A percentile compares a stretch with the other conserved stretches of the same genome.
Conservation (phyloP, 306 rosid species). For the Cucurbita ficifolia region DNA sequence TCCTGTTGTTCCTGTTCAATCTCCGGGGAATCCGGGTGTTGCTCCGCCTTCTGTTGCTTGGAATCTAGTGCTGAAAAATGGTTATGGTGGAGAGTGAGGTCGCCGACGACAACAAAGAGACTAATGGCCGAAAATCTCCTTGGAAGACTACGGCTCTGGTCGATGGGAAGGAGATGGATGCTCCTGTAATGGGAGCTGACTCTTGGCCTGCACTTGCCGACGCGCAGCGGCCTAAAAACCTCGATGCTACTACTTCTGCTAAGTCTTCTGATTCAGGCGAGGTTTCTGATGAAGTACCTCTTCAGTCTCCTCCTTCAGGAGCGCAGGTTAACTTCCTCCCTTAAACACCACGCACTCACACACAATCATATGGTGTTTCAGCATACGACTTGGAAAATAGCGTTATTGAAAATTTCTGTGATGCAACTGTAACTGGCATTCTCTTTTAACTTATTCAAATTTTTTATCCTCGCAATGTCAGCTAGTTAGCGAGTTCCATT, state of each 20-base stretch:
- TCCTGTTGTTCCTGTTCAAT: background rate
- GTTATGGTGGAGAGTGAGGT: slow-evolving; percentile 61
- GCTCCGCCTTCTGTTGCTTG: background rate
- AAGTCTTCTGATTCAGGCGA: slow-evolving; percentile 19
- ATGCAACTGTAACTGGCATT: background rate
- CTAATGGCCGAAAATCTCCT: slow-evolving; percentile 57
- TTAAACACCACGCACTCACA: background rate
- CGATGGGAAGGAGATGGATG: slow-evolving; percentile 33
- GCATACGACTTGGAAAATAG: background rate
- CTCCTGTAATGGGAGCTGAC: slow-evolving; percentile 50
- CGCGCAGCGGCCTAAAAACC: slow-evolving; percentile 47
- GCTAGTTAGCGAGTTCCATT: background rate
- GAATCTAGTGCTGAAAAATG: slow-evolving; percentile 20
- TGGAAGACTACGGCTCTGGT: slow-evolving; percentile 50
- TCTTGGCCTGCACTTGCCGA: slow-evolving; percentile 86
- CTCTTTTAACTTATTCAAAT: background rate
- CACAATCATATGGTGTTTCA: background rate
- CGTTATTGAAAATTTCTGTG: background rate
- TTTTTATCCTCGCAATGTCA: background rate
- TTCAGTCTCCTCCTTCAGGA: slow-evolving; percentile 22
- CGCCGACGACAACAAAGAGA: slow-evolving; percentile 35
- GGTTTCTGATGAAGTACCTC: slow-evolving; percentile 20
- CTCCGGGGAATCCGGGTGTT: background rate
- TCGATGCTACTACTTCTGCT: slow-evolving; percentile 17
- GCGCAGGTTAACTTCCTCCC: slow-evolving; percentile 30